Percentiles rank a stretch among this genome's conserved stretches.
Conservation (phyloP, 2,329 filamentous ascomycete species). For the Microdochium paspali region DNA sequence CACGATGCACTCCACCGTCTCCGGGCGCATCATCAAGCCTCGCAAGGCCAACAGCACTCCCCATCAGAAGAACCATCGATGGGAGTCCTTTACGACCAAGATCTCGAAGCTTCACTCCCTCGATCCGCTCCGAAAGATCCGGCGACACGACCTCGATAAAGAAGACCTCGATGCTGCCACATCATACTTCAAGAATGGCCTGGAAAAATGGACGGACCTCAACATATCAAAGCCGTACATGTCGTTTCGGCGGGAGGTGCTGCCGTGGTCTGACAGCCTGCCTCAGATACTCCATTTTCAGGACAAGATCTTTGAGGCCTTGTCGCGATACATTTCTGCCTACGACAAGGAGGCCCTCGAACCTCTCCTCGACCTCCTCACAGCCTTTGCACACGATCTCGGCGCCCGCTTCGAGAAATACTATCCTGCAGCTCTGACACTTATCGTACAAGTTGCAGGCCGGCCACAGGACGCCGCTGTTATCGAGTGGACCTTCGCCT, state of each 20-base stretch:
- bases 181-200: constrained; percentile 77
- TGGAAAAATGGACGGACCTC: constrained; percentile 85
- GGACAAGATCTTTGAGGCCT: constrained; percentile 68
- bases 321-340: constrained; percentile 67
- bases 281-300: constrained; percentile 89
- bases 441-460: constrained; percentile 71
- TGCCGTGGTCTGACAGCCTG: constrained; percentile 77
- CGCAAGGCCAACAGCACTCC: constrained; percentile 63
- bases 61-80: constrained; percentile 77
- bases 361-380: constrained; percentile 76
- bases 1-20: constrained; percentile 52
- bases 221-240: constrained; percentile 80
- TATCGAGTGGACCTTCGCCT: constrained; percentile 96
- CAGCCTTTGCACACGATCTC: constrained; percentile 90
- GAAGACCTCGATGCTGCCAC: constrained; percentile 66
- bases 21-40: constrained; percentile 60
- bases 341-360: constrained; percentile 76
- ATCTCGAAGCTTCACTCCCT: constrained; percentile 82
- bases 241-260: constrained; percentile 64
- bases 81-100: constrained; percentile 84
- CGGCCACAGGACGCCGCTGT: constrained; percentile 73
- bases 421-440: constrained; percentile 64
- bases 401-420: constrained; percentile 82
- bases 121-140: constrained; percentile 84
- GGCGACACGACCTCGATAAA: constrained; percentile 73